Evolutionary conservation across 108 stramenopile genomes (phyloP), one percentile per base, ranked within the genome.

Genomic region (Mediolabrus comicus): DNA sequence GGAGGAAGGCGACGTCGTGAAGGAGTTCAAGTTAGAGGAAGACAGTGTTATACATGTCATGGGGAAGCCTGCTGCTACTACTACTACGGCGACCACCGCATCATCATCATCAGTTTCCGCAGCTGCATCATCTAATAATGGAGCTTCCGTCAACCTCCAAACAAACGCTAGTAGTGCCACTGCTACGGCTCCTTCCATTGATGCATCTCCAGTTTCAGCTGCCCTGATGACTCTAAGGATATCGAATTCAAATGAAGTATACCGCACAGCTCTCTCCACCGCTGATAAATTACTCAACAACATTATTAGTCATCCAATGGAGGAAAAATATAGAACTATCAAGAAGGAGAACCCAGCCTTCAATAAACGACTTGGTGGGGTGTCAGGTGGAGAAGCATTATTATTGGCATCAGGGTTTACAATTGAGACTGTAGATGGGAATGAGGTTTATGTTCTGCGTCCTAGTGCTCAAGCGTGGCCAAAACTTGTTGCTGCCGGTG

Each of bases 321-420:
- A 95, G 62, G 94, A 92, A 77, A 92, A 92, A 67, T 95, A 92
- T 64, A 87, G 94, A 14, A 77, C 75, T n/a, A 66, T 95, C 64
- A 92, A 92, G 57, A 69, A 66, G 26, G 24, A 70, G 1, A 95
- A 95, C 74, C 68, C 89, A 25, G 91, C 89, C 11, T 95, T 95
- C 65, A 31, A 62, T 6, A 84, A 83, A 53, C 77, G 89, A 6
- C 64, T 95, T 16, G 94, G 94, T 22, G 74, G 77, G 34, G 43
- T 86, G 19, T 19, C 34, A 0, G 91, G 88, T 46, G 89, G 89
- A 0, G 66, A 81, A 8, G 88, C 62, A 11, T 71, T 84, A 52
- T 64, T 91, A 77, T 12, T 76, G 25, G 77, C 87, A 3, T 71
- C 75, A 6, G 89, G 90, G 28, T 90, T 91, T 64, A 29, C 56